These are phyloP conservation scores for Diospyros kaki DNA, from an alignment of 148 eudicot species.

Conservation along the genomic window DNA sequence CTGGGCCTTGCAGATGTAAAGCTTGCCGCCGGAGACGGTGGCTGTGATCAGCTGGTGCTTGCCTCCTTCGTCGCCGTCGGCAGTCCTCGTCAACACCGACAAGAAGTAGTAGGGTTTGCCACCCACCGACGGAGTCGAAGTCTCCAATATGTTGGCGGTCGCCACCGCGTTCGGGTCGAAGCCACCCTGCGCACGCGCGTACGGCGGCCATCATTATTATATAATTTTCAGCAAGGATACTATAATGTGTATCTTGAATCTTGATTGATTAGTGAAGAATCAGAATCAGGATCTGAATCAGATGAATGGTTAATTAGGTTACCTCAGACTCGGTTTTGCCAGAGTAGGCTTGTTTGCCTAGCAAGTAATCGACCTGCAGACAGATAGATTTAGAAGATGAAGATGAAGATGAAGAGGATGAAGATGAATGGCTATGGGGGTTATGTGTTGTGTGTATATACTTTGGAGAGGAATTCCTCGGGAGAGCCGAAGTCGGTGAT, in stretches of 20 bases:
- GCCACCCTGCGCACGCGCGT: constrained; percentile 63
- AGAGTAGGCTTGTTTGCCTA: constrained; percentile 83
- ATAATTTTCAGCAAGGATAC: too few species aligned
- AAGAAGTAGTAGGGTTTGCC: constrained; percentile 72
- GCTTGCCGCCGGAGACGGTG: constrained; percentile 65
- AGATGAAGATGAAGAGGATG: too few species aligned
- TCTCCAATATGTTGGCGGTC: constrained; percentile 75
- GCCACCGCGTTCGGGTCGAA: constrained; percentile 77
- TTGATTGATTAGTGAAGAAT: not conserved
- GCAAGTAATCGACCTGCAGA: constrained; percentile 72
- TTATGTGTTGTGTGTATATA: not conserved
- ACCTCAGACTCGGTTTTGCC: constrained; percentile 96
- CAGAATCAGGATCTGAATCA: not conserved
- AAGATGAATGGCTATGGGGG: too few species aligned
- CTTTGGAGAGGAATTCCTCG: constrained; percentile 79
- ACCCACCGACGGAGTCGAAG: constrained; percentile 41
- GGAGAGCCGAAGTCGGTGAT: constrained; percentile 91
- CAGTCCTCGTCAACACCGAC: constrained; percentile 87
- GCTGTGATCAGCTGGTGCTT: constrained; percentile 90
- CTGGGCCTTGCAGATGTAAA: constrained; percentile 96
- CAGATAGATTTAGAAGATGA: not conserved
- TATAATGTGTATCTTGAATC: not conserved
- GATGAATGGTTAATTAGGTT: not conserved
- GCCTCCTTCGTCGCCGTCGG: constrained; percentile 97
- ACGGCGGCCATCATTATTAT: not conserved